Conservation (phyloP, 1,284 basidiomycete genomes). For the Cystobasidium sp. region DNA sequence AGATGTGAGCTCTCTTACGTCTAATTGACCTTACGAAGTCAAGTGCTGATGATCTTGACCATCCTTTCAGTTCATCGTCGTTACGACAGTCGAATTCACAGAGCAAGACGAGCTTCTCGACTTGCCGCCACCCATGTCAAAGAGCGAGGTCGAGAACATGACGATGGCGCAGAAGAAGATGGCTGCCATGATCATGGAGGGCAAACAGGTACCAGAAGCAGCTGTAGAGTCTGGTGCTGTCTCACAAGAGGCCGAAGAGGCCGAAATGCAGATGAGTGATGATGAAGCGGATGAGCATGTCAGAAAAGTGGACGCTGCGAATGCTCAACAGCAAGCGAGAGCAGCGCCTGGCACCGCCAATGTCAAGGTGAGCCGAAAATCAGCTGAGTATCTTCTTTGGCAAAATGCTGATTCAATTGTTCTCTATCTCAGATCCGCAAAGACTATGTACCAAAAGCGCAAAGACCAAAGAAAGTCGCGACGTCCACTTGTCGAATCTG, state of each 20-base stretch:
- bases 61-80: conserved; percentile 75
- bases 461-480: conserved; percentile 61
- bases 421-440: conserved; percentile 31
- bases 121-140: conserved; percentile 90
- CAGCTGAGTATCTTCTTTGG: neutral
- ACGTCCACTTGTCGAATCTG: conserved; percentile 91
- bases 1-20: conserved; percentile 60
- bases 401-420: neutral
- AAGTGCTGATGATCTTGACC: neutral
- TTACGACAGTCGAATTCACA: conserved; percentile 98
- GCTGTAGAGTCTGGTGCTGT: conserved; percentile 71
- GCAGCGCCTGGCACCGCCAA: conserved; percentile 25
- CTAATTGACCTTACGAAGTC: neutral
- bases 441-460: conserved; percentile 66
- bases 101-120: conserved; percentile 87
- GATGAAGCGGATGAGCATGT: conserved; percentile 74
- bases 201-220: conserved; percentile 64
- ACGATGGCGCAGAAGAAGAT: conserved; percentile 95
- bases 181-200: conserved; percentile 97
- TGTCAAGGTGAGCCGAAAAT: conserved; percentile 59
- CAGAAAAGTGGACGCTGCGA: conserved; percentile 57
- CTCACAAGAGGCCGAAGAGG: conserved; percentile 74
- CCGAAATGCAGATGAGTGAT: conserved; percentile 72
- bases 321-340: conserved; percentile 7
- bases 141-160: conserved; percentile 94